Evolutionary conservation across 129 eudicot genomes (phyloP).

Genomic region (Apium graveolens): DNA sequence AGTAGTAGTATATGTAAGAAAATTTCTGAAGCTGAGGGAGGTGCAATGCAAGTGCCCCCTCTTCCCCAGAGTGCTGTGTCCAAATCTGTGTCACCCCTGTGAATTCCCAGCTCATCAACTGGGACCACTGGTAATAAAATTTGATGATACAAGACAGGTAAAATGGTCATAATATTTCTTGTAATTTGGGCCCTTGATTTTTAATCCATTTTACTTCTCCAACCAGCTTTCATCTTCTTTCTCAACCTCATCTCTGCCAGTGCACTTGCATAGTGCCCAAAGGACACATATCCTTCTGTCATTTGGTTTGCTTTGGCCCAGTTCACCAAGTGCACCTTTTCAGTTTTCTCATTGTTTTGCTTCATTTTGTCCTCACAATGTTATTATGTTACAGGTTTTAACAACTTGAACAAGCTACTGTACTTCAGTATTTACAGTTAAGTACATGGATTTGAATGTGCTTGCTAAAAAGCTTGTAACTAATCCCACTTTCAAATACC

Average conservation of each 20-base stretch:
- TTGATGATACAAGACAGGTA: slow-evolving; percentile 11
- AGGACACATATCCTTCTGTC: slow-evolving; percentile 4
- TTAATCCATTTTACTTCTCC: background rate
- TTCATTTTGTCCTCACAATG: slow-evolving; percentile 4
- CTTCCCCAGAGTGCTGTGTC: slow-evolving; percentile 23
- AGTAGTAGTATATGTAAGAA: background rate
- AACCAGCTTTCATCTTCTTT: background rate
- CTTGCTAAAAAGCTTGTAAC: too few species aligned
- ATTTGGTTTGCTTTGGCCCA: slow-evolving; percentile 6
- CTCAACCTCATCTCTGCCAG: background rate
- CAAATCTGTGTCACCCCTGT: slow-evolving; percentile 31
- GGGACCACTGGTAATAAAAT: slow-evolving; percentile 36
- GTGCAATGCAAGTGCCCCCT: slow-evolving; percentile 15
- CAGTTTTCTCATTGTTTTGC: background rate
- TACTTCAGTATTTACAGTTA: too few species aligned
- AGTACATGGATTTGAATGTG: too few species aligned
- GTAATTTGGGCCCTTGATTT: slow-evolving; percentile 24
- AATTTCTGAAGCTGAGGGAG: slow-evolving; percentile 5
- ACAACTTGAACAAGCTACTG: too few species aligned
- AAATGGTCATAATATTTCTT: slow-evolving; percentile 20
- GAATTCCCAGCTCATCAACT: slow-evolving; percentile 33
- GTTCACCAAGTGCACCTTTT: background rate
- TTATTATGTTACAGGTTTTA: background rate
- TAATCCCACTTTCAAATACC: too few species aligned
- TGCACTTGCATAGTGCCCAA: slow-evolving; percentile 8